Percentiles rank a stretch among this genome's conserved stretches.
These are phyloP conservation scores for Diaporthe sp. DNA, from an alignment of 2,329 filamentous ascomycete genomes.

Conservation along the genomic window DNA sequence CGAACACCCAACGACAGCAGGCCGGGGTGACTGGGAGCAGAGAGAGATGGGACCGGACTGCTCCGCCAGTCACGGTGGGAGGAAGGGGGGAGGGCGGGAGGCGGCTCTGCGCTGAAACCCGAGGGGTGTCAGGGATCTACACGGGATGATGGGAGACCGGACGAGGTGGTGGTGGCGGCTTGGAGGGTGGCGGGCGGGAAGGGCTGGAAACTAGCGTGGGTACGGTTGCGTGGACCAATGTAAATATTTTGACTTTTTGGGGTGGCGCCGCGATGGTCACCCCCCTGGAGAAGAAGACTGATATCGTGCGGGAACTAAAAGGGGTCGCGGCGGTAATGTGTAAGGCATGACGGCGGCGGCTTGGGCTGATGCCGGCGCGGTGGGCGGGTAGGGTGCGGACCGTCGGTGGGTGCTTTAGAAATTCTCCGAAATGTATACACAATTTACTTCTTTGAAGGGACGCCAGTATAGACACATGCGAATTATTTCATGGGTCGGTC, in stretches of 20 bases:
- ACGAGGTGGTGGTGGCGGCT: constrained; percentile 6
- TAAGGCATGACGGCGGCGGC: not conserved
- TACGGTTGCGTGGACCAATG: not conserved
- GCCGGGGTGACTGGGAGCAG: not conserved
- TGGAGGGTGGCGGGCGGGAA: not conserved
- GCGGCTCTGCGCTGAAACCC: constrained; percentile 18
- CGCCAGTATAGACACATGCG: not conserved
- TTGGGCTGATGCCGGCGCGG: not conserved
- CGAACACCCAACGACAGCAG: constrained; percentile 2
- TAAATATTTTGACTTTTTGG: not conserved
- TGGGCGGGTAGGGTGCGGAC: constrained; percentile 3
- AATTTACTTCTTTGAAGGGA: not conserved
- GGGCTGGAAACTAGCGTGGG: not conserved
- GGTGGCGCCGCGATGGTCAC: not conserved
- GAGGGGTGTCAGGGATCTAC: constrained; percentile 23
- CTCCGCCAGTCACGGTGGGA: not conserved
- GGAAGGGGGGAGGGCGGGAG: not conserved
- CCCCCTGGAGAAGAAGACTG: not conserved
- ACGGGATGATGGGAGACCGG: constrained; percentile 24
- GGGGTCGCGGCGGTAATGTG: not conserved
- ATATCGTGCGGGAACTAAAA: not conserved
- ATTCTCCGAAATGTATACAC: not conserved
- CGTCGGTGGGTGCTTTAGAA: not conserved
- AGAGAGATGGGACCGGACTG: not conserved
- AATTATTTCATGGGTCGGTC: not conserved